phyloP scores from a whole-genome alignment of 495 filamentous ascomycete genomes.

The Thozetella sp. region DNA sequence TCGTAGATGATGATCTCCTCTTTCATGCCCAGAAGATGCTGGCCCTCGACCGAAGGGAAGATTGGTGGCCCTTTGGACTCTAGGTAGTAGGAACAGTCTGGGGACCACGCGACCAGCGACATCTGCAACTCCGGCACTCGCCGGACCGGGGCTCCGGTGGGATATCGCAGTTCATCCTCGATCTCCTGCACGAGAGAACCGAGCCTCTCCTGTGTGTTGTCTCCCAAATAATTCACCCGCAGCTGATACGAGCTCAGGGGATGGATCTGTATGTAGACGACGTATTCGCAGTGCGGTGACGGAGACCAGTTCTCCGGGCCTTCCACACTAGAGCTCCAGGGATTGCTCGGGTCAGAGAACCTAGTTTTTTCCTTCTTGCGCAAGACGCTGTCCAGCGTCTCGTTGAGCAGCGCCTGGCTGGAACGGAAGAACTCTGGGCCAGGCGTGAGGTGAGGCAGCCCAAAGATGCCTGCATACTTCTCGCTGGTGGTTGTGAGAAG shows the following conservation, averaged over 20 bases:
- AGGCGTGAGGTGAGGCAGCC: slow-evolving; percentile 79
- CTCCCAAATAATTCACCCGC: slow-evolving; percentile 21
- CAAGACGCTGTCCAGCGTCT: slow-evolving; percentile 69
- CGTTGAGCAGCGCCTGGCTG: slow-evolving; percentile 67
- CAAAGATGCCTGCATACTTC: slow-evolving; percentile 88
- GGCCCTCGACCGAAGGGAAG: slow-evolving; percentile 60
- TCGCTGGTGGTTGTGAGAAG: slow-evolving; percentile 86
- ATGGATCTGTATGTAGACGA: slow-evolving; percentile 87
- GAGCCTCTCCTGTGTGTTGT: slow-evolving; percentile 27
- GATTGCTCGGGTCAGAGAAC: slow-evolving; percentile 47
- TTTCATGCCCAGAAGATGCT: slow-evolving; percentile 78
- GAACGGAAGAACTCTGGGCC: slow-evolving; percentile 66
- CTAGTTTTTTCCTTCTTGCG: slow-evolving; percentile 55
- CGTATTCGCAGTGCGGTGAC: slow-evolving; percentile 81
- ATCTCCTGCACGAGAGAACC: slow-evolving; percentile 60
- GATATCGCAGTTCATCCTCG: slow-evolving; percentile 83
- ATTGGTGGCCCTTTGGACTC: slow-evolving; percentile 82
- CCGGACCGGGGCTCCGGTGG: slow-evolving; percentile 76
- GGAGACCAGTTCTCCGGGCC: slow-evolving; percentile 57
- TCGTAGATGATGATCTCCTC: slow-evolving; percentile 70
- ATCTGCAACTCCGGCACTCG: slow-evolving; percentile 71
- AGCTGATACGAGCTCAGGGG: slow-evolving; percentile 48
- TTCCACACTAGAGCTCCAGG: slow-evolving; percentile 62
- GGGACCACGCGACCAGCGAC: slow-evolving; percentile 87
- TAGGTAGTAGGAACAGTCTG: slow-evolving; percentile 91